These are phyloP conservation scores for Xylaria sp. DNA, from an alignment of 2,329 filamentous ascomycete genomes.

Conservation along the genomic window DNA sequence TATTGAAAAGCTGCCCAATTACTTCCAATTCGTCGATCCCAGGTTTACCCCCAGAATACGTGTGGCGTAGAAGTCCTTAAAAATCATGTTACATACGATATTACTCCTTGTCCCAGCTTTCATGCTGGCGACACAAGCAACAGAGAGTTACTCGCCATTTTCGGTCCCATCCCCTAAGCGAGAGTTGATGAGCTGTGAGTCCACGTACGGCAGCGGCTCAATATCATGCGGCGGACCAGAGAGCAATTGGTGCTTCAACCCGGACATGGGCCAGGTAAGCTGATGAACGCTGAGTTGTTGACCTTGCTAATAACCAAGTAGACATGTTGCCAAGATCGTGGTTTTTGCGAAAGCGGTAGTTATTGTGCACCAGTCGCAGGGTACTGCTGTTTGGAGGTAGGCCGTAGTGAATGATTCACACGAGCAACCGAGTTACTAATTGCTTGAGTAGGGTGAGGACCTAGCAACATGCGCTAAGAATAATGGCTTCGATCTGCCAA, in stretches of 20 bases:
- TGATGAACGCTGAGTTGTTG: neutral
- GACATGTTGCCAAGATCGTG: slow-evolving; percentile 52
- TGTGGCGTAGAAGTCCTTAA: neutral
- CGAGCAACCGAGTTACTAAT: slow-evolving; percentile 33
- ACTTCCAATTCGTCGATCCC: neutral
- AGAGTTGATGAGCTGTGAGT: slow-evolving; percentile 48
- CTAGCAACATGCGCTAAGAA: slow-evolving; percentile 50
- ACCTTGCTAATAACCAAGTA: slow-evolving; percentile 38
- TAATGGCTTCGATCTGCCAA: slow-evolving; percentile 49
- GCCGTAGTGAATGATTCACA: slow-evolving; percentile 21
- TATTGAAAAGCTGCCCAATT: neutral
- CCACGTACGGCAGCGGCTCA: slow-evolving; percentile 50
- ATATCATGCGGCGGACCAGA: slow-evolving; percentile 47
- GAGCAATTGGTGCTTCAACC: slow-evolving; percentile 52
- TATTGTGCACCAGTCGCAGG: slow-evolving; percentile 53
- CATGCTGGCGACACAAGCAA: slow-evolving; percentile 35
- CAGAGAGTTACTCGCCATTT: slow-evolving; percentile 41
- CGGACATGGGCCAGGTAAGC: slow-evolving; percentile 50
- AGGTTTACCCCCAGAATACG: neutral
- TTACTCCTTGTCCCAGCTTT: slow-evolving; percentile 38
- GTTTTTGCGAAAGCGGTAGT: slow-evolving; percentile 51
- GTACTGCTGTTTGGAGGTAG: slow-evolving; percentile 53
- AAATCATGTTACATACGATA: slow-evolving; percentile 35
- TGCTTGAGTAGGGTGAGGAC: slow-evolving; percentile 48
- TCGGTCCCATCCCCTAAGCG: slow-evolving; percentile 34